These are phyloP conservation scores for Verbascum thapsus DNA, from an alignment of 257 asterid genomes.

Conservation along the genomic window DNA sequence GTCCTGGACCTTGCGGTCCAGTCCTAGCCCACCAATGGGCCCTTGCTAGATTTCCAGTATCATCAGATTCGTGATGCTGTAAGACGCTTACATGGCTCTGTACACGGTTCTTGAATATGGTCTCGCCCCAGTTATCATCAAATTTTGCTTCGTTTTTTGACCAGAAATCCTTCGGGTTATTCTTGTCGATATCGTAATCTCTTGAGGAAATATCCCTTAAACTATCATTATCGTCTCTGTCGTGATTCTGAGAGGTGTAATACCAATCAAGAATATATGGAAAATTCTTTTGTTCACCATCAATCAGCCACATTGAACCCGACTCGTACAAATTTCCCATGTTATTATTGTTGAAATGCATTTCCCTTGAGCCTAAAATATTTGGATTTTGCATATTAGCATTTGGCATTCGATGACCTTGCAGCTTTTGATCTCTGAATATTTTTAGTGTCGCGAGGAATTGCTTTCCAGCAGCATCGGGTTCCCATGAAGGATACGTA, in stretches of 20 bases:
- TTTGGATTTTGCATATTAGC: slow-evolving; percentile 41
- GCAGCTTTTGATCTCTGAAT: slow-evolving; percentile 73
- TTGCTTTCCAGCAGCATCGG: slow-evolving; percentile 68
- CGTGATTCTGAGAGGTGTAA: slow-evolving; percentile 66
- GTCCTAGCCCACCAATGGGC: slow-evolving; percentile 81
- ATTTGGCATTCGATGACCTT: slow-evolving; percentile 40
- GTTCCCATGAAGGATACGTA: slow-evolving; percentile 86
- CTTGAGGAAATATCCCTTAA: slow-evolving; percentile 36
- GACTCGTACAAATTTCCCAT: slow-evolving; percentile 44
- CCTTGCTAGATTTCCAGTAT: slow-evolving; percentile 33
- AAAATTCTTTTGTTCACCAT: slow-evolving; percentile 55
- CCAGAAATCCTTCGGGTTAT: slow-evolving; percentile 45
- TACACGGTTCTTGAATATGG: slow-evolving; percentile 45
- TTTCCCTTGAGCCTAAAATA: slow-evolving; percentile 46
- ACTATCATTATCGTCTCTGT: slow-evolving; percentile 33
- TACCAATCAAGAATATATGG: slow-evolving; percentile 90
- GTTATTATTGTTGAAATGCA: slow-evolving; percentile 33
- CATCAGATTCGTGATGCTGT: slow-evolving; percentile 43
- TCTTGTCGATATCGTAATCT: slow-evolving; percentile 32
- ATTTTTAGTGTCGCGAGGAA: slow-evolving; percentile 61
- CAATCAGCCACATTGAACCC: slow-evolving; percentile 67
- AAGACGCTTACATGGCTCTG: slow-evolving; percentile 57
- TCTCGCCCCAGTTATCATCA: slow-evolving; percentile 60
- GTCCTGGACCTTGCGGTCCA: slow-evolving; percentile 36
- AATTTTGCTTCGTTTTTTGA: slow-evolving; percentile 28